Conservation (phyloP, 257 asterid genomes). For the Plantago elongata region DNA sequence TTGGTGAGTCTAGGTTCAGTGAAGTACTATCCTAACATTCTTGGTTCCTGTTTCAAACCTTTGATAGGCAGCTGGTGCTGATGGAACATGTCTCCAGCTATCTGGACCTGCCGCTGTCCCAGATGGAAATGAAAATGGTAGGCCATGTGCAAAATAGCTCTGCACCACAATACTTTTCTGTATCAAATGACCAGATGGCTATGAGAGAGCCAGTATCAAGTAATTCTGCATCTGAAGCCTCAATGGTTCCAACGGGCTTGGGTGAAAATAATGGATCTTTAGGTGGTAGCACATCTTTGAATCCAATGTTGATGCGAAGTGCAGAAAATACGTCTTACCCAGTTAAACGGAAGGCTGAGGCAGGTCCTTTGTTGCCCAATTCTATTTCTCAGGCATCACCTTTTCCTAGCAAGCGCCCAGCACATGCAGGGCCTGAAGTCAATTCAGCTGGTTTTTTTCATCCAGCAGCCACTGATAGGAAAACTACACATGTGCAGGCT, state of each 20-base stretch:
- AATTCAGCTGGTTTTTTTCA: slow-evolving; percentile 30
- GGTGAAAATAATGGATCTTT: slow-evolving; percentile 27
- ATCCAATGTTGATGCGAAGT: slow-evolving; percentile 31
- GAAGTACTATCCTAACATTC: slow-evolving; percentile 41
- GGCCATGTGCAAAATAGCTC: slow-evolving; percentile 35
- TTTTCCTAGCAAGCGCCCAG: slow-evolving; percentile 49
- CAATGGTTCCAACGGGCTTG: slow-evolving; percentile 23
- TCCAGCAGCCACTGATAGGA: slow-evolving; percentile 31
- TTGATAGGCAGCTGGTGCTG: slow-evolving; percentile 40
- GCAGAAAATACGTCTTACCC: slow-evolving; percentile 42
- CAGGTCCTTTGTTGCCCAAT: slow-evolving; percentile 28
- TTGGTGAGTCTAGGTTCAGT: neutral
- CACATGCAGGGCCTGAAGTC: slow-evolving; percentile 32
- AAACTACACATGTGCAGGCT: slow-evolving; percentile 35
- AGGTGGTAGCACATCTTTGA: slow-evolving; percentile 26
- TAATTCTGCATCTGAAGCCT: slow-evolving; percentile 28
- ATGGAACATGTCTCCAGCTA: slow-evolving; percentile 56
- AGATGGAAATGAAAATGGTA: slow-evolving; percentile 37
- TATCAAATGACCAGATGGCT: slow-evolving; percentile 30
- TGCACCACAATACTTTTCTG: slow-evolving; percentile 29
- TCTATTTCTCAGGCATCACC: slow-evolving; percentile 36
- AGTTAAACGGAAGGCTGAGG: slow-evolving; percentile 72
- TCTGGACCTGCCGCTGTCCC: slow-evolving; percentile 39
- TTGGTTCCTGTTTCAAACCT: slow-evolving; percentile 41
- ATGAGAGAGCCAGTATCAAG: slow-evolving; percentile 28